Evolutionary conservation across 2,329 filamentous ascomycete species (phyloP).

Genomic region (Nothophaeocryptopus gaeumannii): DNA sequence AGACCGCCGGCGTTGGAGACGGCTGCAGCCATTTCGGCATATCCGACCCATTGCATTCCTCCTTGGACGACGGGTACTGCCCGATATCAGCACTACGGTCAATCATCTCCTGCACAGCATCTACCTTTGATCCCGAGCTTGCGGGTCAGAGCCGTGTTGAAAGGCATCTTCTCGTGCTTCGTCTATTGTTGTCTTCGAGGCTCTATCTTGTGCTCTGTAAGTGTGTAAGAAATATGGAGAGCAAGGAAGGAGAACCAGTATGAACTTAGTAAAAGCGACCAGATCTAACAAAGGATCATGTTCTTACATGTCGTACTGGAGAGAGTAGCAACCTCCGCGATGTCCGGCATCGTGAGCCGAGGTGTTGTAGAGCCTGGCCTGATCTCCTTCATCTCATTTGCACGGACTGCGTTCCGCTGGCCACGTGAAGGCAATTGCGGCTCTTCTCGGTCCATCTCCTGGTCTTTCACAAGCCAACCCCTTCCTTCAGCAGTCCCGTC

Average conservation of each 20-base stretch:
- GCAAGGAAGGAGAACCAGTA: neutral
- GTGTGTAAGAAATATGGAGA: neutral
- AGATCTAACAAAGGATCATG: slow-evolving; percentile 2
- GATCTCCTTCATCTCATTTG: too few relatives aligned
- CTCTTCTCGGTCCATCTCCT: too few relatives aligned
- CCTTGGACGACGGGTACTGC: slow-evolving; percentile 78
- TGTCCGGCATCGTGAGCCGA: too few relatives aligned
- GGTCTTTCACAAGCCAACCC: too few relatives aligned
- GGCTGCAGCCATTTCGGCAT: slow-evolving; percentile 71
- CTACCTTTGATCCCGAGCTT: slow-evolving; percentile 56
- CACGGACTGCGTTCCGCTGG: too few relatives aligned
- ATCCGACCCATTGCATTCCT: slow-evolving; percentile 84
- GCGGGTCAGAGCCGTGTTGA: slow-evolving; percentile 62
- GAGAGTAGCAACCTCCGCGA: too few relatives aligned
- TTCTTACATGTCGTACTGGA: neutral
- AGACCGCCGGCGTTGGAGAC: slow-evolving; percentile 80
- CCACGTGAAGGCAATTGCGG: too few relatives aligned
- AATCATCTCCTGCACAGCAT: neutral
- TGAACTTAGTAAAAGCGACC: slow-evolving; percentile 5
- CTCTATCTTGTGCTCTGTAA: neutral
- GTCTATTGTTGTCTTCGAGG: neutral
- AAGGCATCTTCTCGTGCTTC: slow-evolving; percentile 50
- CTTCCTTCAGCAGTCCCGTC: too few relatives aligned
- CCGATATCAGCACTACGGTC: slow-evolving; percentile 7
- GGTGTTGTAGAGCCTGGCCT: too few relatives aligned